A percentile compares a stretch with the other conserved stretches of the same genome.
phyloP scores from a whole-genome alignment of 257 asterid genomes.

The Datura wrightii region DNA sequence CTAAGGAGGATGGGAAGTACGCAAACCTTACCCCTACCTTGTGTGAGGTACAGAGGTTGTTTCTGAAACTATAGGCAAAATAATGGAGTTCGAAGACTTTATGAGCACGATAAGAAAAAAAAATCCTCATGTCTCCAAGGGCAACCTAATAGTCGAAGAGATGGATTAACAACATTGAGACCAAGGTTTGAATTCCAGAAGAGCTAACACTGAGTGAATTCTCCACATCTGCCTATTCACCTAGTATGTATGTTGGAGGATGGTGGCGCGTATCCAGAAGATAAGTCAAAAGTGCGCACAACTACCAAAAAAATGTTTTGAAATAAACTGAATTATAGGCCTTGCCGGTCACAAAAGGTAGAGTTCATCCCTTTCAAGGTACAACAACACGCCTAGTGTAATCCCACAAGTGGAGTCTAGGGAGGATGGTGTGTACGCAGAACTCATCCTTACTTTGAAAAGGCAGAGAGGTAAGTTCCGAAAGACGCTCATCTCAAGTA shows the following conservation, averaged over 20 bases:
- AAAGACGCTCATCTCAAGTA: no score
- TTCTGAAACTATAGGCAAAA: background rate
- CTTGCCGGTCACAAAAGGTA: background rate
- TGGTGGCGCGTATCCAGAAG: background rate
- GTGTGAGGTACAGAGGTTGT: background rate
- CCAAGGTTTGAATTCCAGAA: background rate
- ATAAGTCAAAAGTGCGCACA: background rate
- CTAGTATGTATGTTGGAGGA: background rate
- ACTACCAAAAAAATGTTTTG: background rate
- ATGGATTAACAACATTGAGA: background rate
- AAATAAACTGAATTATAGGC: background rate
- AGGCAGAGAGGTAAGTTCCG: no score
- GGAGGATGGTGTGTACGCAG: no score
- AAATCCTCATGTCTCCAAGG: background rate
- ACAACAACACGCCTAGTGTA: no score
- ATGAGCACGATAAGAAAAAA: background rate
- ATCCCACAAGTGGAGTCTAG: no score
- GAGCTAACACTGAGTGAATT: background rate
- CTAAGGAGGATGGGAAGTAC: no score
- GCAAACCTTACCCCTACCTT: no score
- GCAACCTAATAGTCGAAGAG: background rate
- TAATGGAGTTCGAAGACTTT: constrained; percentile 9
- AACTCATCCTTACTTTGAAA: no score
- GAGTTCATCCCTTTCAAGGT: background rate
- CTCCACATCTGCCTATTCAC: constrained; percentile 17